Base-by-base conservation (phyloP, 768 basidiomycete species). In the Hericium rajendrae region DNA sequence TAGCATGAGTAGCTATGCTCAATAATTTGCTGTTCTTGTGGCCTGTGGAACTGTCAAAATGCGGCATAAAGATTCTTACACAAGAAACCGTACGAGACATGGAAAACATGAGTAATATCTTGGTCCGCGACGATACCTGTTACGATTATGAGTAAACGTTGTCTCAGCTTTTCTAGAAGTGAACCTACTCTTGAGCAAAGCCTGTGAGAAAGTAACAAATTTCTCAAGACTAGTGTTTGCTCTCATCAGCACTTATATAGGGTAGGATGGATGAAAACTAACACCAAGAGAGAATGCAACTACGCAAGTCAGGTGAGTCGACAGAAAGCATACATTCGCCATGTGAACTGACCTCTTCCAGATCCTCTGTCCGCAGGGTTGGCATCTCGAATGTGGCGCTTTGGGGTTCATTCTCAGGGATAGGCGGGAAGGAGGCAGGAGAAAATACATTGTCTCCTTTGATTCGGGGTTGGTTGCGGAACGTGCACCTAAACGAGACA, bases 1-100 rank as follows among this genome's bases (percentile, higher is more conserved):
- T 57, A 61, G 6, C 59, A 55, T 11, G 62, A 63, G 40, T 48
- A 38, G 10, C 49, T 54, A 26, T 48, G 56, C 38, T 61, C 62
- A 5, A 61, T 28, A 6, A 63, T 50, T 37, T 58, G 46, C n/a
- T 56, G 56, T 28, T 63, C 62, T 9, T 61, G 54, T 11, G 16
- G 20, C 2, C 62, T 63, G 24, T 28, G 28, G 51, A 24, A 18
- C 32, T n/a, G n/a, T 26, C 53, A 22, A 24, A 51, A 39, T 12
- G 39, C 5, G 6, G 16, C 13, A 39, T 32, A 10, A 18, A 11
- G n/a, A 6, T n/a, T 8, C 13, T 4, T 4, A 4, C 2, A 18
- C 3, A 24, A 13, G 26, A 16, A 2, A 13, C 9, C 10, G 37
- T 54, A 62, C 61, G 61, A 62, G 12, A 60, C 40, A 15, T 58